Evolutionary conservation across 257 asterid genomes (phyloP).

Genomic region (Solanum peruvianum): DNA sequence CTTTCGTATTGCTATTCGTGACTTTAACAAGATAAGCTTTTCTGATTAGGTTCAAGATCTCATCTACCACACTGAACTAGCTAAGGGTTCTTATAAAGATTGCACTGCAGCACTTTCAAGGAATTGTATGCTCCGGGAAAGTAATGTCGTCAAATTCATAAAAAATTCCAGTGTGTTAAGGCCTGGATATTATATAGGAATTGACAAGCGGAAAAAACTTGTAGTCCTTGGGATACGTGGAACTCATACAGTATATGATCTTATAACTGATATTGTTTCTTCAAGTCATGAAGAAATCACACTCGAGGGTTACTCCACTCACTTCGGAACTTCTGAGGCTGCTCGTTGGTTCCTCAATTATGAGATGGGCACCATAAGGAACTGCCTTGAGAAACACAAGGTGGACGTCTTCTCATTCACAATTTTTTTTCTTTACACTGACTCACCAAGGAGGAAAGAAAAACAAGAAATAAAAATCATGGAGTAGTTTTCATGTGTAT

Average conservation of each 20-base stretch:
- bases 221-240: conserved; percentile 92
- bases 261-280: conserved; percentile 69
- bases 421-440: background rate
- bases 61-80: conserved; percentile 76
- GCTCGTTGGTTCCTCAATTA: conserved; percentile 83
- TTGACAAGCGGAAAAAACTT: conserved; percentile 63
- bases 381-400: conserved; percentile 68
- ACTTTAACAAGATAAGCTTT: background rate
- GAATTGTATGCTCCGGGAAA: conserved; percentile 78
- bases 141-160: conserved; percentile 61
- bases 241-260: conserved; percentile 79
- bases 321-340: conserved; percentile 92
- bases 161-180: conserved; percentile 63
- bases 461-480: background rate
- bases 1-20: background rate
- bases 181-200: conserved; percentile 84
- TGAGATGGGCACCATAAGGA: conserved; percentile 63
- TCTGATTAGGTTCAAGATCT: conserved; percentile 68
- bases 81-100: conserved; percentile 81
- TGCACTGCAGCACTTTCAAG: conserved; percentile 56
- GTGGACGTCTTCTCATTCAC: conserved; percentile 18
- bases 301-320: conserved; percentile 72
- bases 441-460: background rate
- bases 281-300: conserved; percentile 80
- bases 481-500: background rate